Conservation (phyloP, 2,329 filamentous ascomycete genomes). For the Aspergillus spinulosporus region DNA sequence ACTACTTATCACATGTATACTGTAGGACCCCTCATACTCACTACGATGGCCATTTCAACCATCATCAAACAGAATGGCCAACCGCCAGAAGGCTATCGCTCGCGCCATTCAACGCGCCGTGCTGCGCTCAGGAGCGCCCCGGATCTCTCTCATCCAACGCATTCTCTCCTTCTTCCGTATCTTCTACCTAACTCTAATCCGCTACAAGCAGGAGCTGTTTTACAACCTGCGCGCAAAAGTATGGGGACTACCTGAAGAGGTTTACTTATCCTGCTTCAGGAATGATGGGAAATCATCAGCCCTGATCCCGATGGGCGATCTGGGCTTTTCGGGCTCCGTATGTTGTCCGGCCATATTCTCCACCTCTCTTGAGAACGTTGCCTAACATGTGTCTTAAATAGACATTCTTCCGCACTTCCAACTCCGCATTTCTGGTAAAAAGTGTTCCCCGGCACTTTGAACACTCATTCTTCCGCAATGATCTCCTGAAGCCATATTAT, state of each 20-base stretch:
- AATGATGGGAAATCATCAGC: conserved; percentile 42
- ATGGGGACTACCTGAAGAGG: conserved; percentile 57
- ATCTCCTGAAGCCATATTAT: conserved; percentile 65
- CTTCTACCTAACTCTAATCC: conserved; percentile 51
- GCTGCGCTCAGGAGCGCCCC: conserved; percentile 27
- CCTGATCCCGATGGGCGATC: conserved; percentile 62
- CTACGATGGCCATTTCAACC: not conserved
- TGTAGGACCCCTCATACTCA: not conserved
- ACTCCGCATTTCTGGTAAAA: conserved; percentile 70
- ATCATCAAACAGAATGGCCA: conserved; percentile 21
- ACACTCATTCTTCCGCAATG: conserved; percentile 67
- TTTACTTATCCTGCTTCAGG: conserved; percentile 57
- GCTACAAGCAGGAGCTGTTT: conserved; percentile 53
- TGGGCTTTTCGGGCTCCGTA: conserved; percentile 72
- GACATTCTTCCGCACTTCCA: conserved; percentile 69
- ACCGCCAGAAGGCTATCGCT: conserved; percentile 28
- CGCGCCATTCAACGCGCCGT: conserved; percentile 36
- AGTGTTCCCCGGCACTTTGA: conserved; percentile 70
- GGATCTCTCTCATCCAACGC: conserved; percentile 42
- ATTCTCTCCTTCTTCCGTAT: conserved; percentile 57
- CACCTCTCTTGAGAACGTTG: not conserved
- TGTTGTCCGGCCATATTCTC: conserved; percentile 1
- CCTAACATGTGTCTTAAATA: conserved; percentile 24
- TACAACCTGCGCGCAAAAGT: conserved; percentile 51
- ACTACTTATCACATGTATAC: not conserved